Base-by-base conservation (phyloP, 1,284 basidiomycete species). In the Austroboletus niveus region DNA sequence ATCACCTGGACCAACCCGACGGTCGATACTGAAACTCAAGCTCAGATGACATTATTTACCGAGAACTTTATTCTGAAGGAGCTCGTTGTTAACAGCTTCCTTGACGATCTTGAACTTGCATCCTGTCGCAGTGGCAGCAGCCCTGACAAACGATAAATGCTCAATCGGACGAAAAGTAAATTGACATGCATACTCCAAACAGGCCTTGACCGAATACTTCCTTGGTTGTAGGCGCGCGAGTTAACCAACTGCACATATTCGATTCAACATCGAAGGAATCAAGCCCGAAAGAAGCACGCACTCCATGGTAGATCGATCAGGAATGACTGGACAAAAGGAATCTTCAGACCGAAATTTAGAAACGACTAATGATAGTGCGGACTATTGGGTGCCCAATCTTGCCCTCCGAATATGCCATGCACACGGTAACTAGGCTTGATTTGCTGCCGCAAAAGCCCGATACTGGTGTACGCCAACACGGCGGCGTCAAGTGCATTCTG, bases 401-500 rank as follows among this genome's bases (percentile, higher is more conserved):
- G 76, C 12, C 82, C 81, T 58, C 77, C 74, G 52, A 87, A 80
- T 38, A 87, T 79, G 2, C 84, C 85, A 57, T 89, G 85, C 3
- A 87, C 74, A n/a, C 82, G 78, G 57, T 81, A 75, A 1, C 75
- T 77, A 0, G 84, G 82, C 44, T 74, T 73, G 22, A 86, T 74
- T 60, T 92, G 88, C 66, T 92, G 89, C 12, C 89, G 78, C 24
- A 92, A 73, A 3, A 79, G 79, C 2, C 84, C 82, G 31, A 92
- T 77, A 55, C 81, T 83, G 51, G 75, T 81, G 66, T 90, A 91
- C 17, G 83, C 84, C 7, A 87, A 73, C 8, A 88, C 83, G 5
- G 84, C 88, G 3, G 88, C 89, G 62, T 90, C 88, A 12, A 89
- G 74, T 1, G 89, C 87, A 57, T 91, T 92, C 57, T 73, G 75